phyloP scores from a whole-genome alignment of 208 protist species.

The Leptomonas pyrrhocoris region DNA sequence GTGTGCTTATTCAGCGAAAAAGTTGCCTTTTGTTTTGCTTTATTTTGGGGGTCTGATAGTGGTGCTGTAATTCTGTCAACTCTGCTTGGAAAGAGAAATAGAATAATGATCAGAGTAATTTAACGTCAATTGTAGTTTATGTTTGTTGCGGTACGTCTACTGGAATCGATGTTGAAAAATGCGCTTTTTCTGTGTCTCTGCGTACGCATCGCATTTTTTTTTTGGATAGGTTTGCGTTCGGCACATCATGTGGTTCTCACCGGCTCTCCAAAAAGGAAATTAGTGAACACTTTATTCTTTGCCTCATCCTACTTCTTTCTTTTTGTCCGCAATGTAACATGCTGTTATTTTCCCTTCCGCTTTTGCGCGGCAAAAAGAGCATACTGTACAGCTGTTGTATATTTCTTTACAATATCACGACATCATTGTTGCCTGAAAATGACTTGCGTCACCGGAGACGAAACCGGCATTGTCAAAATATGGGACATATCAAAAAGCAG shows the following conservation, averaged over 20 bases:
- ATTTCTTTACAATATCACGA: constrained; percentile 24
- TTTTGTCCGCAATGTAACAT: constrained; percentile 1
- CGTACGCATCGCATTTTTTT: too few relatives aligned
- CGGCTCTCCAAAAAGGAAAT: background rate
- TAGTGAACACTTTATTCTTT: background rate
- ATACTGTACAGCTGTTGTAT: background rate
- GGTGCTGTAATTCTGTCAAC: too few relatives aligned
- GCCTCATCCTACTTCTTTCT: constrained; percentile 5
- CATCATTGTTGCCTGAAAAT: constrained; percentile 33
- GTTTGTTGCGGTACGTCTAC: too few relatives aligned
- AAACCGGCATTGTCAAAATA: constrained; percentile 83
- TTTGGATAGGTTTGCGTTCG: constrained; percentile 1
- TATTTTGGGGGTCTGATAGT: background rate
- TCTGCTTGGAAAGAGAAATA: too few relatives aligned
- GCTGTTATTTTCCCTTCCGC: too few relatives aligned
- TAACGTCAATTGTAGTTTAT: too few relatives aligned
- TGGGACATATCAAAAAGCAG: constrained; percentile 82
- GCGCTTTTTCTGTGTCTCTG: too few relatives aligned
- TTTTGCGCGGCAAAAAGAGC: too few relatives aligned
- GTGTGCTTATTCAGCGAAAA: constrained; percentile 5
- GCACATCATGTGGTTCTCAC: background rate
- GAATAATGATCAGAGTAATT: too few relatives aligned
- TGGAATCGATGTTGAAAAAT: too few relatives aligned
- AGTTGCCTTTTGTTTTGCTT: background rate
- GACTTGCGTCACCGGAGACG: constrained; percentile 83